Percentiles rank a stretch among this genome's conserved stretches.
Evolutionary conservation across 305 asterid genomes (phyloP).

Genomic region (Fraxinus xanthoxyloides): DNA sequence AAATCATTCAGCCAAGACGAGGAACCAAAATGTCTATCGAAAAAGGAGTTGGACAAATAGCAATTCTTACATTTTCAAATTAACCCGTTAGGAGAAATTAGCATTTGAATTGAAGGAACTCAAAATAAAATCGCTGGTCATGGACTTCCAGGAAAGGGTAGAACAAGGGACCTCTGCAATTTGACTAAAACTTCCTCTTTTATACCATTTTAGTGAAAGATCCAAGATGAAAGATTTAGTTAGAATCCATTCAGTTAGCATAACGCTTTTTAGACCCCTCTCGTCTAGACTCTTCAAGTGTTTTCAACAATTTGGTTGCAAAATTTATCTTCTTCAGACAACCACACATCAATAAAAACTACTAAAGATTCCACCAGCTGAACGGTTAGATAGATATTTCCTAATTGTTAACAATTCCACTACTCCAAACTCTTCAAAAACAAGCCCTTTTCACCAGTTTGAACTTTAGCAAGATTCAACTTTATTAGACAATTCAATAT

Average conservation of each 20-base stretch:
- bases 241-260: not conserved
- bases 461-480: not conserved
- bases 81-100: not conserved
- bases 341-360: not conserved
- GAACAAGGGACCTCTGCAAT: not conserved
- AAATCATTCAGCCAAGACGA: not conserved
- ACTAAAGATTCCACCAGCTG: not conserved
- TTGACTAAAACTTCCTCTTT: not conserved
- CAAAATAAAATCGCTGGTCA: not conserved
- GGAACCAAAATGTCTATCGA: slow-evolving; percentile 7
- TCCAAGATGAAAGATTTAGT: not conserved
- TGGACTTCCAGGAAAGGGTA: not conserved
- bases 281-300: not conserved
- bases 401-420: not conserved
- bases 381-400: not conserved
- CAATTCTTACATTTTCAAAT: not conserved
- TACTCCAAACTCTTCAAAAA: not conserved
- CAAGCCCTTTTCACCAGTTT: not conserved
- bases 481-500: not conserved
- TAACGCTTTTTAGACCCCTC: not conserved
- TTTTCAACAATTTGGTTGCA: not conserved
- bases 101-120: not conserved
- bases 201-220: not conserved
- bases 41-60: not conserved
- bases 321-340: not conserved